Percentiles rank a stretch among this genome's conserved stretches.
Conservation (phyloP, 176 grass and related monocot species). For the Eleusine coracana region DNA sequence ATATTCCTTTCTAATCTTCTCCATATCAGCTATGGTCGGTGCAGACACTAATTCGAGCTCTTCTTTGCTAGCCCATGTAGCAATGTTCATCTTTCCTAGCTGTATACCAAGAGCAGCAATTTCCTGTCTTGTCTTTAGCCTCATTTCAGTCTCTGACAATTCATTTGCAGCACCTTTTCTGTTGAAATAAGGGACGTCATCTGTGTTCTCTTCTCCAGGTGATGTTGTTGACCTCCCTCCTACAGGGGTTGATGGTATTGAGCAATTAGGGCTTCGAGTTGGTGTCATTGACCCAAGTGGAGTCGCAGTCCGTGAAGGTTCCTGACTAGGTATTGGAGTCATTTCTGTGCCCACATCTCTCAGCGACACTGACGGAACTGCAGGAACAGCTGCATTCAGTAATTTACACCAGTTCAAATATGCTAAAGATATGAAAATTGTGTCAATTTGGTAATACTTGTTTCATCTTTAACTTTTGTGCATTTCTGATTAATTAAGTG, state of each 20-base stretch:
- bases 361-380: conserved; percentile 58
- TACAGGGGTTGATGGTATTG: conserved; percentile 77
- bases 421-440: conserved; percentile 5
- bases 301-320: conserved; percentile 72
- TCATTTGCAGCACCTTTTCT: conserved; percentile 56
- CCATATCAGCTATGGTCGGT: conserved; percentile 54
- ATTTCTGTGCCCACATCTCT: conserved; percentile 96
- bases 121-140: conserved; percentile 81
- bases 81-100: conserved; percentile 95
- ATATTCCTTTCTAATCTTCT: conserved; percentile 64
- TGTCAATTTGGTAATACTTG: not conserved
- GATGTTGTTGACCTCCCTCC: conserved; percentile 53
- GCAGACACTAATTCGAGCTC: conserved; percentile 63
- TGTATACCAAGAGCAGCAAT: conserved; percentile 87
- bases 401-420: not conserved
- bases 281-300: conserved; percentile 82
- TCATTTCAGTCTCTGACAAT: conserved; percentile 74
- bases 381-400: conserved; percentile 48
- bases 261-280: conserved; percentile 71
- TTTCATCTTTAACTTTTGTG: not conserved
- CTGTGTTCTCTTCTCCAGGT: conserved; percentile 43
- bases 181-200: conserved; percentile 53
- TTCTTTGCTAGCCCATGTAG: conserved; percentile 96
- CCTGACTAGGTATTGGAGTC: conserved; percentile 90
- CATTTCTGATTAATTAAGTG: not conserved